phyloP scores from a whole-genome alignment of 1,284 basidiomycete species.

The Fomitopsis betulina region DNA sequence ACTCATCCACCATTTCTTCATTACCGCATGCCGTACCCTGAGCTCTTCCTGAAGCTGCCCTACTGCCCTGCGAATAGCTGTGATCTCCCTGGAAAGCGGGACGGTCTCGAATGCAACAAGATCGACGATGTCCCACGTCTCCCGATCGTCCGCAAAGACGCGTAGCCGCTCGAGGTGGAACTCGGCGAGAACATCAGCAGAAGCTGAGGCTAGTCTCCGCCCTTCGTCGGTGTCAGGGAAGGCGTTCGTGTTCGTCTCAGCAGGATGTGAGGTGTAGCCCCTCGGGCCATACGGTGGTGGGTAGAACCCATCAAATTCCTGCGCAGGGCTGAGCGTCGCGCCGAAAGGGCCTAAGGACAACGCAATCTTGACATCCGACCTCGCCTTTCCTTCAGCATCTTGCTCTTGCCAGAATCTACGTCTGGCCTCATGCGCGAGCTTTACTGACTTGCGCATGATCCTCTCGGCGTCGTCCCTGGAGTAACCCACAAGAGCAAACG shows the following conservation, averaged over 20 bases:
- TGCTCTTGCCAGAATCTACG: conserved; percentile 28
- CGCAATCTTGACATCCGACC: conserved; percentile 39
- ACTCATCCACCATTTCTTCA: conserved; percentile 75
- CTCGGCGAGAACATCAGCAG: conserved; percentile 49
- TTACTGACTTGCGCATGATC: conserved; percentile 54
- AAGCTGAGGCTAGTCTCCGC: conserved; percentile 25
- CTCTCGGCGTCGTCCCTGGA: conserved; percentile 35
- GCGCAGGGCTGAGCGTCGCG: conserved; percentile 58
- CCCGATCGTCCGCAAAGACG: conserved; percentile 43
- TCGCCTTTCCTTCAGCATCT: not conserved
- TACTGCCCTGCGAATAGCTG: conserved; percentile 64
- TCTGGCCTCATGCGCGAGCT: conserved; percentile 46
- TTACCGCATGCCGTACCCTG: conserved; percentile 18
- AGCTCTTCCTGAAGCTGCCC: conserved; percentile 27
- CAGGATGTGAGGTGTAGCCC: conserved; percentile 26
- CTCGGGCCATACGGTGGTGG: conserved; percentile 71
- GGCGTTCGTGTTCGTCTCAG: conserved; percentile 35
- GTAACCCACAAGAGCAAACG: conserved; percentile 53
- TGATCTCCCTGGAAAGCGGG: conserved; percentile 62
- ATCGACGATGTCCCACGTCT: conserved; percentile 56
- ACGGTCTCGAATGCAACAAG: conserved; percentile 79
- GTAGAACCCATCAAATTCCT: conserved; percentile 74
- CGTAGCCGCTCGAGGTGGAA: conserved; percentile 69
- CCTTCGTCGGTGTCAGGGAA: conserved; percentile 33
- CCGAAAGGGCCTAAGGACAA: conserved; percentile 77